Evolutionary conservation across 2,329 filamentous ascomycete species (phyloP), one percentile per base, ranked within the genome.

Genomic region (Hypoxylon sp.): DNA sequence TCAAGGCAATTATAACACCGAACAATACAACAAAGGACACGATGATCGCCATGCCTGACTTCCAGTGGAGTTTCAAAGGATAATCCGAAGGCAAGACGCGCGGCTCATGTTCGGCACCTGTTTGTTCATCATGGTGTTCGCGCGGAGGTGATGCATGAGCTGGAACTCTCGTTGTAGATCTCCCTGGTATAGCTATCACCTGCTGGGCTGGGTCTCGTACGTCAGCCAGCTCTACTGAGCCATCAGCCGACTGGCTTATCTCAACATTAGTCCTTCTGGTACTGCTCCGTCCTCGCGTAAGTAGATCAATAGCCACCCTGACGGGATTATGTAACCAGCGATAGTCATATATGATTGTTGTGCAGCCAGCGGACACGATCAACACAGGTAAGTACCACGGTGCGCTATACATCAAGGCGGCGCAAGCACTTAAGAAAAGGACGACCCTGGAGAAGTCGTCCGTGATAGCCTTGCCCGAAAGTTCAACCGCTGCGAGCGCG

Each of bases 331-430:
- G 83, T 6, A 86, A 72, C 79, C 85, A 85, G 46, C 83, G 81
- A 48, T 80, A 81, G 77, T 93, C 91, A 82, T 87, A 89, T 0
- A 86, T 59, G 0, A 89, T 77, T 0, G 88, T 86, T 0, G 79
- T 77, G 1, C 84, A 10, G 0, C 90, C 91, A 0, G 85, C 87
- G 1, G 82, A 70, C 0, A 86, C 72, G 79, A 93, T 90, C 3
- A 94, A 75, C 0, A 88, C 73, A 0, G 92, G 92, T 50, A 93
- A 94, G 71, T 92, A 94, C 92, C 92, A 94, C 0, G 94, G 79
- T 0, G 90, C 87, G 55, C 89, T 92, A 72, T 93, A 93, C 54
- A 91, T 82, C 71, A 94, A 79, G 0, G 91, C 92, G 0, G 90
- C 90, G 7, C 85, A 83, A 0, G 83, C 91, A 2, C 86, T 86